Base-by-base conservation (phyloP, 2,329 filamentous ascomycete species). In the Xylaria sp. region DNA sequence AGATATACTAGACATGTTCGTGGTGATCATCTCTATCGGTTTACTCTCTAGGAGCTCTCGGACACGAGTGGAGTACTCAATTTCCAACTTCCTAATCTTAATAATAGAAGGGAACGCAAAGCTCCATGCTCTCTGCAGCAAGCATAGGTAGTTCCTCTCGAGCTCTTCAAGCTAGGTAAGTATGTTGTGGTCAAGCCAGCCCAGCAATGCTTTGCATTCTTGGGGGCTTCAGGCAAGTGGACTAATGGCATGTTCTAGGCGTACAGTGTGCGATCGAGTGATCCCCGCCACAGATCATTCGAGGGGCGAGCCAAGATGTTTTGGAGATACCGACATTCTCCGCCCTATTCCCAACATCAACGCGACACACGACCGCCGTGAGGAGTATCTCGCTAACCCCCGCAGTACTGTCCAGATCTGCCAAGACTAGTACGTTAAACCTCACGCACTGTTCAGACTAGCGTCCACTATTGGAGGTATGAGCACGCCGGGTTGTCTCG, bases 321-420 rank as follows among this genome's bases (percentile, higher is more conserved):
- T 44, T 9, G 54, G 10, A 59, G 51, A 27, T 64, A 67, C 65
- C 25, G 0, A 58, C 7, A 13, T 65, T 62, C 57, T 62, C 62
- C 61, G 61, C 65, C 64, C 15, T 27, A 25, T n/a, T 11, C 20
- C 2, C 10, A 5, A 5, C 2, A 17, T 31, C 9, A 5, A n/a
- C 3, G 25, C 10, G 27, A 39, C 1, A 10, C 13, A 20, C 1
- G 9, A 25, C 27, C 25, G 4, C 5, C 7, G 17, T 10, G 7
- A 10, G 5, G 13, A 49, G 66, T 66, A 66, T 22, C 22, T 17
- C 13, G 7, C 25, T 61, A 64, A 67, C 68, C 68, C 67, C 66
- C 65, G 63, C 68, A 55, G 39, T 61, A n/a, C 25, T n/a, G 31
- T 57, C 53, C 25, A 58, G 61, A 61, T 33, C 56, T 44, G 45